A percentile compares a stretch with the other conserved stretches of the same genome.
Evolutionary conservation across 768 basidiomycete genomes (phyloP).

Genomic region (Termitomyces sp.): DNA sequence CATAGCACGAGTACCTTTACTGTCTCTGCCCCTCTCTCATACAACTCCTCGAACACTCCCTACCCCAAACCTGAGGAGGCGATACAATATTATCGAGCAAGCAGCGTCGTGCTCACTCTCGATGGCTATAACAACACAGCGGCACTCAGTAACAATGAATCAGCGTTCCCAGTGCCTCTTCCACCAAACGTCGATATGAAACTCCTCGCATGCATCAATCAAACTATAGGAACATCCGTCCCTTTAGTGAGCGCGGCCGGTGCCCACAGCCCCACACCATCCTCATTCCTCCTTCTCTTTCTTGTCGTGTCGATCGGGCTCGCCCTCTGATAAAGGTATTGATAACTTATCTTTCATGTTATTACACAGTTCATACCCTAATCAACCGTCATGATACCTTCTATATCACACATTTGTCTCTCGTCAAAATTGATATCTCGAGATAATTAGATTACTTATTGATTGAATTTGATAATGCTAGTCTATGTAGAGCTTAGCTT

Average conservation of each 20-base stretch:
- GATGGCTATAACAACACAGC: slow-evolving; percentile 68
- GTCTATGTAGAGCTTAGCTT: no score
- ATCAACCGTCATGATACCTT: neutral
- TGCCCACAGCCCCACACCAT: neutral
- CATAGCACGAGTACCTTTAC: neutral
- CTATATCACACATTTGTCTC: neutral
- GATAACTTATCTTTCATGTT: neutral
- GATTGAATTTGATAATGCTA: neutral
- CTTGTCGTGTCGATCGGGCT: neutral
- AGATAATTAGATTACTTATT: neutral
- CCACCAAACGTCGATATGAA: neutral
- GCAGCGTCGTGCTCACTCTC: slow-evolving; percentile 57
- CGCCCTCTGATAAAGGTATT: neutral
- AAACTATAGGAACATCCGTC: neutral
- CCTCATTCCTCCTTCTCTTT: neutral
- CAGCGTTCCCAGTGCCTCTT: neutral
- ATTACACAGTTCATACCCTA: neutral
- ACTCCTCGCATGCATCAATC: neutral
- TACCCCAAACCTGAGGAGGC: slow-evolving; percentile 46
- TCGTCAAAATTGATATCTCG: neutral
- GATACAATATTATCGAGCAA: slow-evolving; percentile 68
- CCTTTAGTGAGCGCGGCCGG: neutral
- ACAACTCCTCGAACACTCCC: slow-evolving; percentile 24
- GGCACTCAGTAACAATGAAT: slow-evolving; percentile 13
- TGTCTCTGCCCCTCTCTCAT: slow-evolving; percentile 18